Evolutionary conservation across 106 monocot genomes (phyloP), one percentile per base, ranked within the genome.

Genomic region (Iris macrosiphon): DNA sequence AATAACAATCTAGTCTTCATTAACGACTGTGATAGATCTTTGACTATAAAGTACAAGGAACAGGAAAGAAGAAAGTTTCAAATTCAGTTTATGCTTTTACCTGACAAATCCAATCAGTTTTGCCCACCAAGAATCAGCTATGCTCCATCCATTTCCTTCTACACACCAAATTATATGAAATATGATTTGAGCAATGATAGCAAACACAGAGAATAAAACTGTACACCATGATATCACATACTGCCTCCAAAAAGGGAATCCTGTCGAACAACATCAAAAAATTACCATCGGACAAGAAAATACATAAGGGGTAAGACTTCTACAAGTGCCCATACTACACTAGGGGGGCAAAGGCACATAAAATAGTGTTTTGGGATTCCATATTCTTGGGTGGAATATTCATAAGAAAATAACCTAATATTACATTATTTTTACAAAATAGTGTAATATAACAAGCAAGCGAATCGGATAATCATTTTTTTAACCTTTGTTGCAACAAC

Each of bases 101-200:
- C 94, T 94, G 39, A 69, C 72, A 65, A 94, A 61, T 12, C 94
- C 94, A 55, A 89, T 51, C 22, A 94, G 23, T 50, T 63, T 60
- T 19, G 72, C 81, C 94, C 94, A 94, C 81, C 70, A 82, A 65
- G 70, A 35, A 70, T 76, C 45, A 60, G 72, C 57, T 26, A 58
- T 45, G 26, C 21, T 71, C 79, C 79, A 85, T 16, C 45, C 72
- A 48, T 73, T 70, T 18, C 81, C 94, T 52, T 89, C 56, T 53
- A 85, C 48, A 45, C 67, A 71, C 94, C 94, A 94, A 65, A 94
- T 32, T 38, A 82, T 74, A 62, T 73, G 53, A 63, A 94, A 94
- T 32, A 73, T 42, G 20, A 73, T 30, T 69, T 89, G 78, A 33
- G 71, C 75, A 64, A 79, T 19, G 52, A 89, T 76, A 10, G 76